Conservation (phyloP, 129 eudicot species). For the Logfia minima region DNA sequence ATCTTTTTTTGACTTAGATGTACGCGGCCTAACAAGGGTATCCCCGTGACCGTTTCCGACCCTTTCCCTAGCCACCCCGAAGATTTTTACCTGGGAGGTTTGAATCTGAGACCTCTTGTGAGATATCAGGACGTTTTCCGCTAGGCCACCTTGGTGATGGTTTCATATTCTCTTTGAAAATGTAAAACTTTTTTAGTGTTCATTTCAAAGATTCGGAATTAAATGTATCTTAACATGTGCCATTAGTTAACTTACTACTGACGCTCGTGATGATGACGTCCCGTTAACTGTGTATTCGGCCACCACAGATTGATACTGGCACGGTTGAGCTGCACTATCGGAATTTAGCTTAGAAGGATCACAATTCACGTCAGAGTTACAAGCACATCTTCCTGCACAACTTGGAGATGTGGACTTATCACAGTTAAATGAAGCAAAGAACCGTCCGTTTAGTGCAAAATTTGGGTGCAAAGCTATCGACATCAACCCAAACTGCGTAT, state of each 20-base stretch:
- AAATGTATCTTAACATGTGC: too few relatives aligned
- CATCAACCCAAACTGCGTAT: conserved; percentile 73
- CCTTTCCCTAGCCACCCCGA: too few relatives aligned
- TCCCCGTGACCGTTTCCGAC: too few relatives aligned
- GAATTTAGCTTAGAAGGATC: conserved; percentile 66
- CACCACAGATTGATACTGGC: conserved; percentile 72
- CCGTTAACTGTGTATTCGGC: conserved; percentile 75
- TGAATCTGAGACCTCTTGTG: too few relatives aligned
- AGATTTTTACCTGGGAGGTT: too few relatives aligned
- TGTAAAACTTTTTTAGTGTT: background rate
- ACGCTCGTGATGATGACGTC: conserved; percentile 39
- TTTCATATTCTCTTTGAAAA: too few relatives aligned
- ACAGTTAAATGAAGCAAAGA: conserved; percentile 77
- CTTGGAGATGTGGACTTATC: conserved; percentile 61
- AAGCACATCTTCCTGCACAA: conserved; percentile 79
- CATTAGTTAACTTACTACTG: conserved; percentile 39
- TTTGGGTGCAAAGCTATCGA: conserved; percentile 90
- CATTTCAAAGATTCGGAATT: background rate
- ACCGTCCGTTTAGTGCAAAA: conserved; percentile 70
- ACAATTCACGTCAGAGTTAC: conserved; percentile 82
- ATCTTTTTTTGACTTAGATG: too few relatives aligned
- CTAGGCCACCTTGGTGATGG: too few relatives aligned
- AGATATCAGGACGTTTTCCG: too few relatives aligned
- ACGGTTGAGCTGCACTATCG: conserved; percentile 63
- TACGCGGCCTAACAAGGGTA: too few relatives aligned